phyloP scores from a whole-genome alignment of 2,329 filamentous ascomycete species.

The Diaporthe citriasiana region DNA sequence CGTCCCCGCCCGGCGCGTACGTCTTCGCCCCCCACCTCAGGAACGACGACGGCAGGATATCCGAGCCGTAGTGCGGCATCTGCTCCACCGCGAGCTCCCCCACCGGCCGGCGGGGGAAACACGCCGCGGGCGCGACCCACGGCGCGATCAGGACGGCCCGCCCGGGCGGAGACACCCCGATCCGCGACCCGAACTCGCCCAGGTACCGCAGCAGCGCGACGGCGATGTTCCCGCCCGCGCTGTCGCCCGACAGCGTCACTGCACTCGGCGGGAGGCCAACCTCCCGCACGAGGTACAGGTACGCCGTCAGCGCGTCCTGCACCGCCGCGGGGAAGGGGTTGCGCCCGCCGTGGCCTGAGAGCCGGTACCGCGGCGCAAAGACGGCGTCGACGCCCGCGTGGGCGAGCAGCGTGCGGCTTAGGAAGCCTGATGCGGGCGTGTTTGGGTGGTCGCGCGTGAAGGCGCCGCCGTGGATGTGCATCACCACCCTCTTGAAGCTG shows the following conservation, averaged over 20 bases:
- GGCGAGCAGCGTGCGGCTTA: background rate
- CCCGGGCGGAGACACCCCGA: slow-evolving; percentile 52
- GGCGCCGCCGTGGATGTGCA: slow-evolving; percentile 65
- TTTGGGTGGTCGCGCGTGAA: slow-evolving; percentile 61
- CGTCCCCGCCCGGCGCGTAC: slow-evolving; percentile 49
- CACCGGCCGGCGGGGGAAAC: slow-evolving; percentile 1
- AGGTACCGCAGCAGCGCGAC: slow-evolving; percentile 63
- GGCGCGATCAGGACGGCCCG: slow-evolving; percentile 55
- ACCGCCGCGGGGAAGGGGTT: slow-evolving; percentile 63
- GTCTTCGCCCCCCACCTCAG: slow-evolving; percentile 56
- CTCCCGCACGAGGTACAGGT: slow-evolving; percentile 59
- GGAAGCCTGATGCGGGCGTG: slow-evolving; percentile 48
- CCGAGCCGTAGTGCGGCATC: slow-evolving; percentile 27
- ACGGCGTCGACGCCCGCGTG: slow-evolving; percentile 55
- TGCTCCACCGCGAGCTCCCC: slow-evolving; percentile 44
- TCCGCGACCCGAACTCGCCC: slow-evolving; percentile 52
- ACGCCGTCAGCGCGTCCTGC: slow-evolving; percentile 63
- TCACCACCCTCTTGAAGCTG: slow-evolving; percentile 50
- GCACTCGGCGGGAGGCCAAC: slow-evolving; percentile 55
- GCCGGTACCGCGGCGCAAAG: slow-evolving; percentile 62
- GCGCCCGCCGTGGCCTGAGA: slow-evolving; percentile 56
- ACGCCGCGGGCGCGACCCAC: slow-evolving; percentile 46
- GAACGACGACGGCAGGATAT: slow-evolving; percentile 24
- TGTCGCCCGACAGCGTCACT: slow-evolving; percentile 63
- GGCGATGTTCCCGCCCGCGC: slow-evolving; percentile 62